phyloP scores from a whole-genome alignment of 768 basidiomycete species.

The Amanita polypyramis region DNA sequence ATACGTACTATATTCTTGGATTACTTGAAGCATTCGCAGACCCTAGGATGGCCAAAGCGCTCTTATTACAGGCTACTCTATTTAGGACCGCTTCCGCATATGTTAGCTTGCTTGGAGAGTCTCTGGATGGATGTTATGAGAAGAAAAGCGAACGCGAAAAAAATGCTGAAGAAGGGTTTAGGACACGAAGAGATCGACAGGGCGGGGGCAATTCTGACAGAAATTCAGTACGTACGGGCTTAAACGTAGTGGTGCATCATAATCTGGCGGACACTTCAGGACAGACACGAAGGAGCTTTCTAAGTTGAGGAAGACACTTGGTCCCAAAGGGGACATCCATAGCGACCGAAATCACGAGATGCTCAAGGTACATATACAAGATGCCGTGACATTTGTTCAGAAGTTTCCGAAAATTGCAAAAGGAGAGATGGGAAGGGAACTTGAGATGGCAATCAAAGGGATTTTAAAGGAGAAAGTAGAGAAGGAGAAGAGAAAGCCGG shows the following conservation, averaged over 20 bases:
- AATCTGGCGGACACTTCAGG: neutral
- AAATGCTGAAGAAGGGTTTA: constrained; percentile 15
- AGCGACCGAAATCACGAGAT: neutral
- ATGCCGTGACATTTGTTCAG: constrained; percentile 19
- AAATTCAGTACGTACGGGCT: constrained; percentile 22
- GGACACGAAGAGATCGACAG: constrained; percentile 25
- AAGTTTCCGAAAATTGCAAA: constrained; percentile 13
- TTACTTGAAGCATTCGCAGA: constrained; percentile 18
- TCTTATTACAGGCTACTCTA: constrained; percentile 25
- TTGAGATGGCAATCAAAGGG: constrained; percentile 22
- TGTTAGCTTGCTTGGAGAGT: constrained; percentile 31
- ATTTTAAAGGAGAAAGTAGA: constrained; percentile 16
- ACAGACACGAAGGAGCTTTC: neutral
- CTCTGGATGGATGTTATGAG: constrained; percentile 14
- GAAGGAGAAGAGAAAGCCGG: constrained; percentile 12
- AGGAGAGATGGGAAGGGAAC: constrained; percentile 15
- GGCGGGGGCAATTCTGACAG: constrained; percentile 18
- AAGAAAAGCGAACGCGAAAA: constrained; percentile 22
- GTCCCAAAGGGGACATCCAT: neutral
- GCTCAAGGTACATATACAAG: constrained; percentile 18
- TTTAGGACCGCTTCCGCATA: constrained; percentile 27
- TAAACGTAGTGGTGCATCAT: constrained; percentile 10
- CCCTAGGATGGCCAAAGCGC: constrained; percentile 17
- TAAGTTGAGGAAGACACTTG: neutral
- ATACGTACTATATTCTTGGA: constrained; percentile 14